Base-by-base conservation (phyloP, 108 stramenopile genomes). In the Cyclostephanos invisitatus region DNA sequence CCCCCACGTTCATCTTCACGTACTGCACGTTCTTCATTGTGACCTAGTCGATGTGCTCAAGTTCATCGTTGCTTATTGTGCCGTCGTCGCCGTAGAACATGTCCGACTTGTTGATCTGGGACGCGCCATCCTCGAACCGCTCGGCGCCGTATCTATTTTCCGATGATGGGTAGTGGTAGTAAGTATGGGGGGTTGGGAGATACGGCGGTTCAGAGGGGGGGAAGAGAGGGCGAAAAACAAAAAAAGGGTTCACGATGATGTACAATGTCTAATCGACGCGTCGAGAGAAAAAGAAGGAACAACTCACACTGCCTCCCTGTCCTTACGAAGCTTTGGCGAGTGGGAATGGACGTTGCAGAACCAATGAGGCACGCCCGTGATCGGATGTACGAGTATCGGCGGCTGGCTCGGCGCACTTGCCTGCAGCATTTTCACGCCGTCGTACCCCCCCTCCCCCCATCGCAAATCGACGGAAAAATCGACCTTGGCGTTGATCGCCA, bases 261-360 rank as follows among this genome's bases (percentile, higher is more conserved):
- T 5, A 75, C 21, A 3, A 37, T 37, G 5, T 7, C 3, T 37
- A 3, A 37, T 40, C 10, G 1, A 11, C 40, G 9, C 11, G 40
- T n/a, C 11, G 40, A 1, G 9, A 40, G 0, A 40, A 8, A 40
- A 11, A 15, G 3, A 14, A 46, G 17, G 3, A 46, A 15, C 5
- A 4, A 90, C 90, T 88, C 82, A 91, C 84, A 87, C 79, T 22
- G 75, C 64, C 72, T 96, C 94, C 57, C 94, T 81, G 53, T 93
- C 80, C 76, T 96, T 90, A 29, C 94, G 82, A 18, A 96, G 83
- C 63, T 85, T 84, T 37, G 83, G 80, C n/a, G 88, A 89, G 73
- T 96, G 94, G 18, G 89, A 90, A 75, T 96, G 94, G 18, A 96
- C 92, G 74, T 96, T 93, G 68, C 92, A 96, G 80, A 96, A 96